Percentiles rank a stretch among this genome's conserved stretches.
Evolutionary conservation across 257 asterid species (phyloP).

Genomic region (Linderniella brevidens): DNA sequence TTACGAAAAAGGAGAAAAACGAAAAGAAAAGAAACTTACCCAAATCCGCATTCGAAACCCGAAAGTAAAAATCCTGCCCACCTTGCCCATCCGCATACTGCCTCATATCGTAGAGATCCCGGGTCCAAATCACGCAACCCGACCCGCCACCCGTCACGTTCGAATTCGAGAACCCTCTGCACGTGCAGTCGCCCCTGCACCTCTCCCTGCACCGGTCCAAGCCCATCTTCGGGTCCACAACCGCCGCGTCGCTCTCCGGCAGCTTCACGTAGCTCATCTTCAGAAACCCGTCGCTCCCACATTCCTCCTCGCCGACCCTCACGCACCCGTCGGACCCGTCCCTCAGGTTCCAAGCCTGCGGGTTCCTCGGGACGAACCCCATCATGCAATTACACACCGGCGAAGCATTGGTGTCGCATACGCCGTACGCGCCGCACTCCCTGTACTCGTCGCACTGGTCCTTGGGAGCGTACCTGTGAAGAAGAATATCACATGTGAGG

Average conservation of each 20-base stretch:
- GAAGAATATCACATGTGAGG: no score
- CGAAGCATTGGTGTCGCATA: slow-evolving; percentile 55
- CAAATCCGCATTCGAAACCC: slow-evolving; percentile 48
- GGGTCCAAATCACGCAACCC: slow-evolving; percentile 71
- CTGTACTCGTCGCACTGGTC: slow-evolving; percentile 66
- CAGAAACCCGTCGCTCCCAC: slow-evolving; percentile 38
- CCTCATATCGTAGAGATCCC: slow-evolving; percentile 59
- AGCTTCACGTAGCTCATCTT: slow-evolving; percentile 34
- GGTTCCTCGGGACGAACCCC: slow-evolving; percentile 48
- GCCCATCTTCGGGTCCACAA: slow-evolving; percentile 25
- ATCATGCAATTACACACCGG: slow-evolving; percentile 58
- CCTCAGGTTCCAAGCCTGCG: slow-evolving; percentile 51
- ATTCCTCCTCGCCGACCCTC: slow-evolving; percentile 25
- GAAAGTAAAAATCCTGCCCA: slow-evolving; percentile 54
- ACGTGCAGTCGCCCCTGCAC: slow-evolving; percentile 59
- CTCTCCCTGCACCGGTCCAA: slow-evolving; percentile 26
- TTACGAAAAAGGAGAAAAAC: not conserved
- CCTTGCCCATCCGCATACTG: slow-evolving; percentile 66
- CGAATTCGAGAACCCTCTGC: slow-evolving; percentile 42
- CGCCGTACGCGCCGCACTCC: slow-evolving; percentile 60
- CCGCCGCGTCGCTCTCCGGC: slow-evolving; percentile 56
- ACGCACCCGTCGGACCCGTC: slow-evolving; percentile 72
- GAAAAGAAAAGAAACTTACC: slow-evolving; percentile 23
- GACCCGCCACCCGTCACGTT: slow-evolving; percentile 34
- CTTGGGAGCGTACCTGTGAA: slow-evolving; percentile 56